Conservation (phyloP, 495 filamentous ascomycete genomes). For the Glonium stellatum region DNA sequence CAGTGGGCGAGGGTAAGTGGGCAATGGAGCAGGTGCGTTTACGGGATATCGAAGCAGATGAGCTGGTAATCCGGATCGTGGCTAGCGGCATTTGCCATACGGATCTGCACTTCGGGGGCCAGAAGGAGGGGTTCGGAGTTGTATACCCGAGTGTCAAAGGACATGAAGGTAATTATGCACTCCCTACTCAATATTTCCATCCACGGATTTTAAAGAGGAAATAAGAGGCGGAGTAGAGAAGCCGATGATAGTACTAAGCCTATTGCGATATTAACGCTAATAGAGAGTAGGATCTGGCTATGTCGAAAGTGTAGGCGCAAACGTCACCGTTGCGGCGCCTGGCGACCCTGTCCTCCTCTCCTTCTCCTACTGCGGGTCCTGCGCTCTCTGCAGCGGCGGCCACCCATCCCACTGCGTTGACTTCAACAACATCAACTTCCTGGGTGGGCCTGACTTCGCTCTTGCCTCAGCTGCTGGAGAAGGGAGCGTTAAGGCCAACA, state of each 20-base stretch:
- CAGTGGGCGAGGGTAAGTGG: conserved; percentile 28
- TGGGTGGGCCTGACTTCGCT: not conserved
- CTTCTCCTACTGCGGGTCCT: conserved; percentile 1
- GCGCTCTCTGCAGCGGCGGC: not conserved
- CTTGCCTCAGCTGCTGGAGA: not conserved
- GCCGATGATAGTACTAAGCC: too few species aligned
- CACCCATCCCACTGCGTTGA: not conserved
- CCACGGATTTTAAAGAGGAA: too few species aligned
- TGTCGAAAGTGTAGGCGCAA: not conserved
- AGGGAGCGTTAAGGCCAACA: not conserved
- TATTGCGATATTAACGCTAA: too few species aligned
- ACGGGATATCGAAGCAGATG: conserved; percentile 22
- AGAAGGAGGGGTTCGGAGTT: not conserved
- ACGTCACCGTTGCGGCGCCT: not conserved
- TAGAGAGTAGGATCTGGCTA: not conserved
- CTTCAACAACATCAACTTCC: conserved; percentile 3
- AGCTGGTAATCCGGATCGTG: conserved; percentile 29
- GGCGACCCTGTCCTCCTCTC: conserved; percentile 5
- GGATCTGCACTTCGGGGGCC: conserved; percentile 1
- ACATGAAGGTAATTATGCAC: not conserved
- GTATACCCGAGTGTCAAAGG: conserved; percentile 1
- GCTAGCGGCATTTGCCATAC: conserved; percentile 18
- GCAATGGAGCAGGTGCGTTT: conserved; percentile 29
- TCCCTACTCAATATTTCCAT: too few species aligned
- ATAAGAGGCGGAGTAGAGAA: too few species aligned